These are phyloP conservation scores for Sugiyamaella paludigena DNA, from an alignment of 1,139 yeast species.

Conservation along the genomic window DNA sequence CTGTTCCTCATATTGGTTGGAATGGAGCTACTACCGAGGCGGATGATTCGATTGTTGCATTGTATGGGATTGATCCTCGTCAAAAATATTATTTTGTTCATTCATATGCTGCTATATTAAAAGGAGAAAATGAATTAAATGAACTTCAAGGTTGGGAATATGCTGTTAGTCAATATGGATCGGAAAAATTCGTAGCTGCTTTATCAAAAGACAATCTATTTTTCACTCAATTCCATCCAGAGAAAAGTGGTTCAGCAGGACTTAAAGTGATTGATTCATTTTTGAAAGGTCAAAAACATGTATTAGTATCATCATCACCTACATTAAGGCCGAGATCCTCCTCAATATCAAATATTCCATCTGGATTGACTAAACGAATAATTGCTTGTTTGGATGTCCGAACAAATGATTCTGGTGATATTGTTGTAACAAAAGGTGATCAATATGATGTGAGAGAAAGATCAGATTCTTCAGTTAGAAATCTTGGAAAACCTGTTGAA, in stretches of 20 bases:
- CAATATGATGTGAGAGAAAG: slow-evolving; percentile 92
- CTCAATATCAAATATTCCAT: slow-evolving; percentile 4
- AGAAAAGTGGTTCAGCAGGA: slow-evolving; percentile 91
- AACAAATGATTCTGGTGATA: slow-evolving; percentile 87
- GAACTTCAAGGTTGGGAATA: slow-evolving; percentile 66
- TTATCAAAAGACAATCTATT: slow-evolving; percentile 70
- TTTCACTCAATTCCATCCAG: slow-evolving; percentile 98
- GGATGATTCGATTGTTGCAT: slow-evolving; percentile 34
- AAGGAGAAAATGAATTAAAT: slow-evolving; percentile 2
- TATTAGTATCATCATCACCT: slow-evolving; percentile 8
- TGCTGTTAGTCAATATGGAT: slow-evolving; percentile 71
- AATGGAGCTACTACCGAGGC: slow-evolving; percentile 44
- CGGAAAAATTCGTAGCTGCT: slow-evolving; percentile 83
- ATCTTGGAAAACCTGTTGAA: slow-evolving; percentile 93
- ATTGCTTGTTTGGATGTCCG: slow-evolving; percentile 98
- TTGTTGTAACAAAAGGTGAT: slow-evolving; percentile 97
- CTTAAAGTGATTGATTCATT: slow-evolving; percentile 70
- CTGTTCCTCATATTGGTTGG: slow-evolving; percentile 98
- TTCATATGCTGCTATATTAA: slow-evolving; percentile 75
- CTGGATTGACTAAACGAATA: slow-evolving; percentile 79
- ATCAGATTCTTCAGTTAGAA: slow-evolving; percentile 61
- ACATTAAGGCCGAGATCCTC: not conserved
- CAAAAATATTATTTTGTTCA: slow-evolving; percentile 91
- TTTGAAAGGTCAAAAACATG: slow-evolving; percentile 46
- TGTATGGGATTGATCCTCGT: slow-evolving; percentile 62